Evolutionary conservation across 1,284 basidiomycete species (phyloP), one percentile per base, ranked within the genome.

Genomic region (Tilletia caries): DNA sequence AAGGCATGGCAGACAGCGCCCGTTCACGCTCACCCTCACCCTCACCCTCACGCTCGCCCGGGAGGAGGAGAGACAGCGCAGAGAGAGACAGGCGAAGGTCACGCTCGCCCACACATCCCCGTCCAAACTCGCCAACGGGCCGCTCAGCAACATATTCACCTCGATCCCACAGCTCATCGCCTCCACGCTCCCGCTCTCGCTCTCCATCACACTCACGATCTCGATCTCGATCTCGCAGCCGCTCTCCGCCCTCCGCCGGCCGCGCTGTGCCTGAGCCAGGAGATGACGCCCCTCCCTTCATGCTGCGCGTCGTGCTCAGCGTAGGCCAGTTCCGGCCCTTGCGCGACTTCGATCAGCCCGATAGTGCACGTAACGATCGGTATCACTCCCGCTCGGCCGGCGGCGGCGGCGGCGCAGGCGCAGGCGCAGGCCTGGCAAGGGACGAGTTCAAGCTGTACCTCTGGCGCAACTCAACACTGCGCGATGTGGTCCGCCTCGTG

Each of bases 381-480:
- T 25, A 37, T 20, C 32, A 8, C 32, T 18, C 58, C 8, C 58
- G 58, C 4, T 33, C 32, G 13, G 29, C 10, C 58, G 20, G 32
- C 52, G 13, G n/a, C 23, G 23, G 20, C 52, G 23, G 12, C 52
- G 4, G 23, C 18, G 23, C 23, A 58, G 15, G 52, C 5, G 52
- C 23, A 3, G 52, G 52, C 1, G 32, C 13, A 18, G 18, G n/a
- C 10, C 27, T 62, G 58, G 32, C 20, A 12, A 20, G 34, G 58
- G 33, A 62, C 58, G 58, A 62, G 58, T 33, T 62, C 58, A 62
- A 62, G 58, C 58, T 62, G 29, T 62, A 62, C 33, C 58, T 62
- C 32, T 62, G 58, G 58, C 29, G 58, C 10, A 62, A 62, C 33
- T 62, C 58, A 6, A 62, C 58, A 13, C 20, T 62, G 32, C 58